Conservation (phyloP, 2,329 filamentous ascomycete genomes). For the Diaporthe longicolla region DNA sequence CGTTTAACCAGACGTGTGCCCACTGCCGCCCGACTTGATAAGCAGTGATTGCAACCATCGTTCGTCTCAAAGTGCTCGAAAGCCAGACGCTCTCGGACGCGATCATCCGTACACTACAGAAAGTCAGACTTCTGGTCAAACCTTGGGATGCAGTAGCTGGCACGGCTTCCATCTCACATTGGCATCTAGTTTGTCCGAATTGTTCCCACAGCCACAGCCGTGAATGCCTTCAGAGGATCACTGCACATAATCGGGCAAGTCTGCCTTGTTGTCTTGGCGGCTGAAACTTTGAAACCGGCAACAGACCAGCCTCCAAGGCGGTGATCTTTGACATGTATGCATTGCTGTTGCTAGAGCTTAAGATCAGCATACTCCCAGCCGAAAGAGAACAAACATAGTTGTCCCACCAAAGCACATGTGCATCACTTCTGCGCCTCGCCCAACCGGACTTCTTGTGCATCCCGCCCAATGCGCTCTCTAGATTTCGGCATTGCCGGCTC, state of each 20-base stretch:
- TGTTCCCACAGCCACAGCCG: neutral
- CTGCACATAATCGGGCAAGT: neutral
- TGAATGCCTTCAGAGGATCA: conserved; percentile 3
- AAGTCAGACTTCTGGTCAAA: neutral
- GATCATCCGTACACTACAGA: conserved; percentile 11
- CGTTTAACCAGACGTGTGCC: neutral
- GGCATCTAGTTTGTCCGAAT: neutral
- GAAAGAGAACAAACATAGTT: neutral
- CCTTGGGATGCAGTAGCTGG: conserved; percentile 2
- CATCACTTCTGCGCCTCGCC: conserved; percentile 1
- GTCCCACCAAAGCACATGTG: neutral
- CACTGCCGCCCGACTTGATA: neutral
- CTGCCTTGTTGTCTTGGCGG: conserved; percentile 20
- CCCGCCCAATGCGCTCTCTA: neutral
- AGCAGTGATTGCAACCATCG: conserved; percentile 24
- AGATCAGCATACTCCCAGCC: conserved; percentile 28
- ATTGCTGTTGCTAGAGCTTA: conserved; percentile 14
- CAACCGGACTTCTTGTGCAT: neutral
- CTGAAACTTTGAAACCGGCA: conserved; percentile 32
- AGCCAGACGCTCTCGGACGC: conserved; percentile 14
- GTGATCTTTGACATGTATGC: neutral
- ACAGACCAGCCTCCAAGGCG: neutral
- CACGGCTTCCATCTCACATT: neutral
- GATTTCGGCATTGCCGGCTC: conserved; percentile 15
- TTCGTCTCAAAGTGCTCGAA: conserved; percentile 7